Evolutionary conservation across 2,329 filamentous ascomycete species (phyloP).

Genomic region (Hyphodiscus sp.): DNA sequence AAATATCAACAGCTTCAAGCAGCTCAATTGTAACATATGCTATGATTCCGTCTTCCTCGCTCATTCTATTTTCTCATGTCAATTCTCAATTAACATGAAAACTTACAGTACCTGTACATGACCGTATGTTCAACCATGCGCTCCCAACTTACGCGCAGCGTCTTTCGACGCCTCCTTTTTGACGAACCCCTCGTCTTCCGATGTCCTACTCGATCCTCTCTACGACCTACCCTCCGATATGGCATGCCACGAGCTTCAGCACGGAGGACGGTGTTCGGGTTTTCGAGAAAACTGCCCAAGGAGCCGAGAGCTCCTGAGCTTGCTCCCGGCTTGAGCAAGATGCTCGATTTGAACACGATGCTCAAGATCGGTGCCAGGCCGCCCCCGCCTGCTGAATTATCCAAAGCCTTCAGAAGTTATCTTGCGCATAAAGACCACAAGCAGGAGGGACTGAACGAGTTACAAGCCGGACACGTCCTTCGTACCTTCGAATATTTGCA

Average conservation of each 20-base stretch:
- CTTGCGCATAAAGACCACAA: conserved; percentile 49
- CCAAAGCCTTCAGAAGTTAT: conserved; percentile 58
- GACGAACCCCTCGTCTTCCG: conserved; percentile 36
- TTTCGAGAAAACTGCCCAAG: conserved; percentile 54
- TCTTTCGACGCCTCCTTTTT: conserved; percentile 50
- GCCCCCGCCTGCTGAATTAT: conserved; percentile 56
- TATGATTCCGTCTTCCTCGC: conserved; percentile 14
- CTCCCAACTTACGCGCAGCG: conserved; percentile 52
- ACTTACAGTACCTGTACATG: conserved; percentile 6
- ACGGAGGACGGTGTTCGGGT: conserved; percentile 53
- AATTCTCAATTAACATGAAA: not conserved
- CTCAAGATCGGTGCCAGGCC: conserved; percentile 57
- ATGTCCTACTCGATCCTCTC: conserved; percentile 23
- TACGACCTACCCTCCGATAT: conserved; percentile 29
- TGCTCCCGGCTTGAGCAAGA: conserved; percentile 64
- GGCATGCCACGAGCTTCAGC: conserved; percentile 29
- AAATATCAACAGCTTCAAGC: conserved; percentile 12
- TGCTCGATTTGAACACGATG: conserved; percentile 62
- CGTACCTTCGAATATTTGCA: conserved; percentile 57
- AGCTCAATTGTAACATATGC: conserved; percentile 10
- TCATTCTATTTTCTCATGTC: not conserved
- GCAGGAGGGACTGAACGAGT: conserved; percentile 49
- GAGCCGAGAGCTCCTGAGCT: conserved; percentile 55
- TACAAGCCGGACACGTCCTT: conserved; percentile 57
- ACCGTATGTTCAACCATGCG: conserved; percentile 37